Evolutionary conservation across 202 grass and related monocot genomes (phyloP).

Genomic region (Setaria viridis): DNA sequence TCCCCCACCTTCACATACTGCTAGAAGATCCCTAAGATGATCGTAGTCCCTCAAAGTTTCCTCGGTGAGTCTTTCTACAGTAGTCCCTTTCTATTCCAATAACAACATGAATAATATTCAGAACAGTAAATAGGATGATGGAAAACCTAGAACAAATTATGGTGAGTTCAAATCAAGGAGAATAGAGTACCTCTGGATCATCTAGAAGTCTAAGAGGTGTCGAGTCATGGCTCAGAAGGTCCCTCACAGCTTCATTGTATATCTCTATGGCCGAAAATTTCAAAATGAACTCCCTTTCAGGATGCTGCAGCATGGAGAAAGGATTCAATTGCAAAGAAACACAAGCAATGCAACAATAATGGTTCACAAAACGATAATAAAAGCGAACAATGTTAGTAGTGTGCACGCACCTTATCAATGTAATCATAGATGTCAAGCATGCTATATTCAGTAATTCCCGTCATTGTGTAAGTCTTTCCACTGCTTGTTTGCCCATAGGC

Average conservation of each 20-base stretch:
- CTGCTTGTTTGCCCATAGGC: constrained; percentile 98
- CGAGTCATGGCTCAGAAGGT: constrained; percentile 76
- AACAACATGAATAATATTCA: constrained; percentile 8
- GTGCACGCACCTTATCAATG: constrained; percentile 56
- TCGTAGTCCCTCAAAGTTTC: constrained; percentile 77
- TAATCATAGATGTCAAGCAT: constrained; percentile 82
- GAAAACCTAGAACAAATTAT: background rate
- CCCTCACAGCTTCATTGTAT: constrained; percentile 97
- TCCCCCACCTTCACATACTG: constrained; percentile 73
- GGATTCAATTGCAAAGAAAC: constrained; percentile 4
- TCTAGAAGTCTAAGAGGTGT: constrained; percentile 94
- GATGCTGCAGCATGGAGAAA: constrained; percentile 60
- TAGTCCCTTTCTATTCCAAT: constrained; percentile 85
- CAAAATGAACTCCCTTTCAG: constrained; percentile 84
- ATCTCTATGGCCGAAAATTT: constrained; percentile 98
- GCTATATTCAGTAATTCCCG: constrained; percentile 76
- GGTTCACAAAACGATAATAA: constrained; percentile 1
- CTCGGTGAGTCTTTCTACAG: constrained; percentile 86
- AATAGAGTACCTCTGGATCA: constrained; percentile 81
- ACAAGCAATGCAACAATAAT: constrained; percentile 12
- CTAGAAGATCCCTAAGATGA: constrained; percentile 85
- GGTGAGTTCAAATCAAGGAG: constrained; percentile 28
- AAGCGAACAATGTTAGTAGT: background rate
- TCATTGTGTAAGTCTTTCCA: constrained; percentile 98
- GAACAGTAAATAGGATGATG: constrained; percentile 12